These are phyloP conservation scores for Paecilomyces dactylethromorphus DNA, from an alignment of 2,329 filamentous ascomycete genomes.

Conservation along the genomic window DNA sequence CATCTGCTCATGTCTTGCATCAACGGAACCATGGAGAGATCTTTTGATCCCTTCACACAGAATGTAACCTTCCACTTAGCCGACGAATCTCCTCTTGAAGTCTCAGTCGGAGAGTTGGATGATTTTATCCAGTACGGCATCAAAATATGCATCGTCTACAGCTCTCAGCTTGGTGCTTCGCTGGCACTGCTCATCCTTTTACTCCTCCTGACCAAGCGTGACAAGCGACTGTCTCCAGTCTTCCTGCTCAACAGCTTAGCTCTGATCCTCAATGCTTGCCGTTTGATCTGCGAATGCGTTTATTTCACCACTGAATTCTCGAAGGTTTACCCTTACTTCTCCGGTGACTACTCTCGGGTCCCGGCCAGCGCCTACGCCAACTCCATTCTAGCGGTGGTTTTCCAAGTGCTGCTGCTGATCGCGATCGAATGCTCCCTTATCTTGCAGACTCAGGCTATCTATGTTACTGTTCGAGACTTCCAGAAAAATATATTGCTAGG, in stretches of 20 bases:
- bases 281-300: constrained; percentile 36
- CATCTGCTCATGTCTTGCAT: background rate
- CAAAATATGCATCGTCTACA: constrained; percentile 57
- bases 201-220: constrained; percentile 58
- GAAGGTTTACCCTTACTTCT: constrained; percentile 55
- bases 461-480: constrained; percentile 40
- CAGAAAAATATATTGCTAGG: constrained; percentile 42
- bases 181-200: constrained; percentile 60
- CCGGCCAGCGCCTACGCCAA: constrained; percentile 36
- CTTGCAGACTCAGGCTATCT: constrained; percentile 59
- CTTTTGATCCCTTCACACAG: constrained; percentile 49
- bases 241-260: constrained; percentile 60
- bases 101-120: constrained; percentile 41
- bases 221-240: constrained; percentile 58
- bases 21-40: constrained; percentile 7
- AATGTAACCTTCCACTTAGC: constrained; percentile 40
- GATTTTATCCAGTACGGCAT: constrained; percentile 41
- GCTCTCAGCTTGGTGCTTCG: constrained; percentile 63
- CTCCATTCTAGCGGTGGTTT: constrained; percentile 43
- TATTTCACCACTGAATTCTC: constrained; percentile 57
- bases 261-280: constrained; percentile 55
- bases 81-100: constrained; percentile 38
- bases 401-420: constrained; percentile 48
- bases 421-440: constrained; percentile 55
- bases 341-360: constrained; percentile 49